Conservation (phyloP, 2,329 filamentous ascomycete genomes). For the Cytospora piceicola region DNA sequence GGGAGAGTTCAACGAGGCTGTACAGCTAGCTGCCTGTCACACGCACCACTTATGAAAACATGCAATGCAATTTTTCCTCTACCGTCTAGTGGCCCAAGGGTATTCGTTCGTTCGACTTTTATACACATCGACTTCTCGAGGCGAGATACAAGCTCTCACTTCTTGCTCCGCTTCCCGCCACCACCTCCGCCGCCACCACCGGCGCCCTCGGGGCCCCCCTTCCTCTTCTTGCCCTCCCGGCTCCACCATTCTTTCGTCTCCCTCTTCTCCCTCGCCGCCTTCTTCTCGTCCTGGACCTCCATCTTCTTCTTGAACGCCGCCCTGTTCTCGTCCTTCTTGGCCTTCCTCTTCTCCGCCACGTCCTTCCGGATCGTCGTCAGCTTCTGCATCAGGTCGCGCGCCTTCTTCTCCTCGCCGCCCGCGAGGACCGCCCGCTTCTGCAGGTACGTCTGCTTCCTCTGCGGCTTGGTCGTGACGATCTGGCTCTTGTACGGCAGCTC, state of each 20-base stretch:
- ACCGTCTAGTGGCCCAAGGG: constrained; percentile 2
- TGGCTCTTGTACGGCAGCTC: constrained; percentile 92
- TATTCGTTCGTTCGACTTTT: neutral
- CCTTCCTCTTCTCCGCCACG: constrained; percentile 79
- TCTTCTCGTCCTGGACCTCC: constrained; percentile 81
- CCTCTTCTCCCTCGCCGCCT: constrained; percentile 81
- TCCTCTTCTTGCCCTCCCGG: constrained; percentile 78
- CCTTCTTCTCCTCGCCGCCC: constrained; percentile 84
- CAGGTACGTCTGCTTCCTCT: constrained; percentile 83
- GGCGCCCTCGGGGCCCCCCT: constrained; percentile 47
- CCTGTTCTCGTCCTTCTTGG: constrained; percentile 86
- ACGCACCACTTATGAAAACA: neutral
- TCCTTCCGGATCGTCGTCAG: constrained; percentile 89
- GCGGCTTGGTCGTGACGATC: constrained; percentile 78
- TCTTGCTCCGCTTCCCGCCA: constrained; percentile 43
- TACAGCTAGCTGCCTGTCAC: neutral
- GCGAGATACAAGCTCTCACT: constrained; percentile 30
- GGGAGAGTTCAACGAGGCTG: neutral
- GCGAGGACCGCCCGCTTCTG: constrained; percentile 93
- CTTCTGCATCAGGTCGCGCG: constrained; percentile 88
- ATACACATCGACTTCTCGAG: neutral
- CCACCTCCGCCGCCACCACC: constrained; percentile 31
- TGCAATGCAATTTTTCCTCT: neutral
- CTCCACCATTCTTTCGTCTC: constrained; percentile 94
- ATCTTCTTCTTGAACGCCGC: constrained; percentile 82